Evolutionary conservation across 179 eudicot genomes (phyloP).

Genomic region (Silene noctiflora): DNA sequence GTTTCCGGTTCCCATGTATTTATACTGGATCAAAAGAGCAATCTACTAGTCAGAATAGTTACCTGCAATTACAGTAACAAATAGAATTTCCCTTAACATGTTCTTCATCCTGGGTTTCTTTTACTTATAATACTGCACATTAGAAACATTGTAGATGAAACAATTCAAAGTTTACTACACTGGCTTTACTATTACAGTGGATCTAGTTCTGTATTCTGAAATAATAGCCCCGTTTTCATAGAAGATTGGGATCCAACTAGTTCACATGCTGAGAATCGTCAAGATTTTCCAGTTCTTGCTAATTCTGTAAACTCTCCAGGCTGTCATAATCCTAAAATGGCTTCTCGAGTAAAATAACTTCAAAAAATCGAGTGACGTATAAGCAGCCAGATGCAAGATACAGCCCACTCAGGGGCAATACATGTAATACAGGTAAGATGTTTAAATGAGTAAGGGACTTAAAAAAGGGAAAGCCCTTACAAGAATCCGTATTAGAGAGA

Average conservation of each 20-base stretch:
- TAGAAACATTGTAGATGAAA: no score
- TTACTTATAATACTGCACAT: no score
- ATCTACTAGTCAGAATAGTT: no score
- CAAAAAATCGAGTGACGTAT: not conserved
- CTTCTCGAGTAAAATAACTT: not conserved
- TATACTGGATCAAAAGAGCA: not conserved
- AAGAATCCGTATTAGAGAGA: slow-evolving; percentile 11
- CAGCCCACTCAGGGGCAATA: not conserved
- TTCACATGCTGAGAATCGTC: not conserved
- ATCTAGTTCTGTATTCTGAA: not conserved
- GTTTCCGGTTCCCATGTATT: not conserved
- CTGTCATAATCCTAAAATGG: not conserved
- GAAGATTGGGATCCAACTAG: not conserved
- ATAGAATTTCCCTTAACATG: no score
- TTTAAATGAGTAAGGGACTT: not conserved
- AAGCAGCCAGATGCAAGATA: not conserved
- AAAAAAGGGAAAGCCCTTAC: not conserved
- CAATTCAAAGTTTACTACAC: no score
- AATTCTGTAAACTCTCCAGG: not conserved
- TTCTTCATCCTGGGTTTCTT: no score
- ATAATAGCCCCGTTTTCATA: not conserved
- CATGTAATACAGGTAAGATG: not conserved
- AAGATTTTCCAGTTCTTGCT: not conserved
- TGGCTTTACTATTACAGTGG: not conserved
- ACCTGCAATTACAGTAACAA: no score